phyloP scores from a whole-genome alignment of 179 eudicot species.

The Drosera spatulata region DNA sequence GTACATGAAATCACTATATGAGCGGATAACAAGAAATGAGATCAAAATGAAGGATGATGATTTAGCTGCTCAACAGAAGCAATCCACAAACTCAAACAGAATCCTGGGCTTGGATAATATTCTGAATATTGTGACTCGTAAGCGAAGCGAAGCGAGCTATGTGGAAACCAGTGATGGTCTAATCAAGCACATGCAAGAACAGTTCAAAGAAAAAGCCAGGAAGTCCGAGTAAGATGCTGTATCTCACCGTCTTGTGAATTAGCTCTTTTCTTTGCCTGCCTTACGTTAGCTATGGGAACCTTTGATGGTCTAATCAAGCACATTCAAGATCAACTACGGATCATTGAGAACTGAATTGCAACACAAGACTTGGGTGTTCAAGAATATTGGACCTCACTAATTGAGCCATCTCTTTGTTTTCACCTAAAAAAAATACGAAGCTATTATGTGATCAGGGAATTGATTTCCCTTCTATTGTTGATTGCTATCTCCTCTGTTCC shows the following conservation, averaged over 20 bases:
- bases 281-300: slow-evolving; percentile 74
- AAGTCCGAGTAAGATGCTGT: slow-evolving; percentile 70
- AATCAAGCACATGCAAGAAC: slow-evolving; percentile 92
- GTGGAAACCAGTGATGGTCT: slow-evolving; percentile 81
- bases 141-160: slow-evolving; percentile 85
- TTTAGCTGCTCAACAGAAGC: slow-evolving; percentile 78
- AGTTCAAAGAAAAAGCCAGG: slow-evolving; percentile 80
- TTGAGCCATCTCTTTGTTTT: not conserved
- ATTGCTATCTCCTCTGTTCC: too few species aligned
- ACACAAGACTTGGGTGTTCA: slow-evolving; percentile 72
- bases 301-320: slow-evolving; percentile 92
- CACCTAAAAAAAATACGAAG: too few species aligned
- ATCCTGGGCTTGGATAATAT: slow-evolving; percentile 92
- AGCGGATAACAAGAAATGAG: slow-evolving; percentile 87
- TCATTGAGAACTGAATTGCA: slow-evolving; percentile 65
- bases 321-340: slow-evolving; percentile 68
- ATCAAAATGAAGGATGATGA: slow-evolving; percentile 89
- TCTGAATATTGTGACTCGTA: slow-evolving; percentile 82
- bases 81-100: slow-evolving; percentile 67
- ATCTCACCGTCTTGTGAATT: not conserved
- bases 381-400: too few species aligned
- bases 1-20: slow-evolving; percentile 75
- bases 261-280: slow-evolving; percentile 20
- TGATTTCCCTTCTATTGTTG: too few species aligned
- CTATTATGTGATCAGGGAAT: too few species aligned